Evolutionary conservation across 2,329 filamentous ascomycete genomes (phyloP).

Genomic region (Nemania serpens): DNA sequence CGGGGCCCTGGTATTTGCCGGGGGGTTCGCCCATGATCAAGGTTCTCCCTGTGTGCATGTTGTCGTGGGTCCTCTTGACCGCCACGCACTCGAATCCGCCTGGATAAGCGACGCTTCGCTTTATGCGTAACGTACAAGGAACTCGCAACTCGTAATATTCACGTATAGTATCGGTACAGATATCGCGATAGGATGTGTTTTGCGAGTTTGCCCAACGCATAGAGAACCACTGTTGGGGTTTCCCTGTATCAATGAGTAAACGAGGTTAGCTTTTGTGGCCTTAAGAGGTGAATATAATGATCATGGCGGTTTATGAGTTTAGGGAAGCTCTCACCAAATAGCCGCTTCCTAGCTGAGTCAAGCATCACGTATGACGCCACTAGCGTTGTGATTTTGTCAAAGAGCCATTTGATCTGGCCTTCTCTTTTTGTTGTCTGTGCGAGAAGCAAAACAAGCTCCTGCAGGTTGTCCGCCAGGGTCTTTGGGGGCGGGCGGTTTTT

Average conservation of each 20-base stretch:
- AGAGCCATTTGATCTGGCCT: not conserved
- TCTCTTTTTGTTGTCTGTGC: not conserved
- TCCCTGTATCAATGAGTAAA: not conserved
- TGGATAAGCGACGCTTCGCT: not conserved
- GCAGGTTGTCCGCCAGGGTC: not conserved
- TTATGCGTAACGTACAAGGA: not conserved
- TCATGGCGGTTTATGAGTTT: too few relatives aligned
- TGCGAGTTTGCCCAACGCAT: not conserved
- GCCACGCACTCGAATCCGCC: not conserved
- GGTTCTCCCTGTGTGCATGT: not conserved
- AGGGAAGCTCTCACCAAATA: too few relatives aligned
- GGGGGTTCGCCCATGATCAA: too few relatives aligned
- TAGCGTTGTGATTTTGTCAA: not conserved
- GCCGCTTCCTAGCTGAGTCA: not conserved
- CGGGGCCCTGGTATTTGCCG: too few relatives aligned
- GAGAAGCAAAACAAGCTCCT: not conserved
- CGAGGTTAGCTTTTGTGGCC: too few relatives aligned
- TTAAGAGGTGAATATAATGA: too few relatives aligned
- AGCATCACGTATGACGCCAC: conserved; percentile 3
- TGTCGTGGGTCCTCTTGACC: not conserved
- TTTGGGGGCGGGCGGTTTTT: not conserved
- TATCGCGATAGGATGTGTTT: not conserved
- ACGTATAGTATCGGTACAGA: not conserved
- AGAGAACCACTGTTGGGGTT: not conserved
- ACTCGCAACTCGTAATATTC: conserved; percentile 3